Evolutionary conservation across 2,329 filamentous ascomycete species (phyloP), one percentile per base, ranked within the genome.

Genomic region (Shiraia bambusicola): DNA sequence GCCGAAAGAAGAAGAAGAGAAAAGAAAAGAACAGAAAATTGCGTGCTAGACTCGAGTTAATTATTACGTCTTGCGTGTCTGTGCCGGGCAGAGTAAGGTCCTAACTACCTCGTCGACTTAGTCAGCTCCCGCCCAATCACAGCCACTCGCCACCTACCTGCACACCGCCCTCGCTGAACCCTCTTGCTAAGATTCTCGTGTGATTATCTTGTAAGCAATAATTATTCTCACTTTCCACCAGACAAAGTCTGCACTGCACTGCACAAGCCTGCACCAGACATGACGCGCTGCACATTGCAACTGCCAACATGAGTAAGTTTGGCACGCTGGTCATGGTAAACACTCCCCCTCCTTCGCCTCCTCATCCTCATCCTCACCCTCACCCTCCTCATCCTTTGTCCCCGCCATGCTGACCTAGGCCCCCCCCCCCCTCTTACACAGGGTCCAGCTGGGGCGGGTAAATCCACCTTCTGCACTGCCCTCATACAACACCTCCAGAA

Each of bases 381-480:
- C 19, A 22, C 19, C 8, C 19, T 8, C 52, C 13, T 0, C 13
- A 7, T 14, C 8, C 9, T 34, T 27, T 3, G 10, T 16, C 22
- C 12, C n/a, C 14, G 10, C 8, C 27, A 27, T 24, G 34, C 47
- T 56, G 22, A 58, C 39, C n/a, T n/a, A n/a, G n/a, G n/a, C n/a
- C n/a, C n/a, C n/a, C n/a, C 8, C 22, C 4, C 9, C 2, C 36
- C 16, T 2, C 10, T 13, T 10, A n/a, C n/a, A n/a, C 27, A 37
- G 25, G n/a, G 13, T 68, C 93, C 92, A 47, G 92, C 93, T 14
- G 93, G 91, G 55, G 91, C 90, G 15, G 93, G 93, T 73, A 98
- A 95, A 81, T 94, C 91, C 19, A 98, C 93, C 49, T 98, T 98
- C 71, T 96, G 90, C 76, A 86, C 88, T 44, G 83, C 89, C 56